Evolutionary conservation across 768 basidiomycete genomes (phyloP), one percentile per base, ranked within the genome.

Genomic region (Rhodosporidiobolus odoratus): DNA sequence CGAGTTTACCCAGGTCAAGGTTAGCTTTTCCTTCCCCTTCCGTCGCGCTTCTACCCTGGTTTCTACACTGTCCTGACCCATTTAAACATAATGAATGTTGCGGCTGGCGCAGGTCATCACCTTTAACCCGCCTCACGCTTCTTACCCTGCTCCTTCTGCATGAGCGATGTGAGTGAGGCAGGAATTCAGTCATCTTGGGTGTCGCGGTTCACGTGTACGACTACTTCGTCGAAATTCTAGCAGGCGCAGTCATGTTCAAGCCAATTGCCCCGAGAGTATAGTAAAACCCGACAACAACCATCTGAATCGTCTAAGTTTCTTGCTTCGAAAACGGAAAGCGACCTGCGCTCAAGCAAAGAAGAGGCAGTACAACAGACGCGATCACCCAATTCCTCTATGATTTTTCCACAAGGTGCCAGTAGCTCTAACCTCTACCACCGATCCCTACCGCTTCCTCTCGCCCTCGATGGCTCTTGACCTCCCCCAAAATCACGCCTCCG

Each of bases 401-500:
- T n/a, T n/a, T n/a, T n/a, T n/a, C n/a, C n/a, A n/a, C 5, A 10
- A 30, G 30, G 8, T 53, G 13, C 8, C 52, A 27, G 34, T 43
- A 43, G 8, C 48, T 50, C 48, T 50, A 17, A 9, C 52, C 19
- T 30, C 52, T 53, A 10, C 52, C 52, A 12, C 21, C 15, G 21
- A 50, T 10, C 21, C 41, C 8, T 40, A 5, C 54, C 41, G 27
- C 41, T 52, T 27, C 6, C 23, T 41, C 37, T 2, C 41, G 34
- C 41, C 27, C 10, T 30, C 52, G 52, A 6, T 25, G 52, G 40
- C 8, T 45, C 62, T n/a, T n/a, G n/a, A 57, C 61, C 41, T 71
- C 69, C 6, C 59, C 69, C 32, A 15, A 40, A 41, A 75, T 73
- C 16, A 97, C 82, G 41, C 95, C 83, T 3, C 84, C 88, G 77